Percentiles rank a stretch among this genome's conserved stretches.
These are phyloP conservation scores for Nicotiana attenuata DNA, from an alignment of 257 asterid genomes.

Conservation along the genomic window DNA sequence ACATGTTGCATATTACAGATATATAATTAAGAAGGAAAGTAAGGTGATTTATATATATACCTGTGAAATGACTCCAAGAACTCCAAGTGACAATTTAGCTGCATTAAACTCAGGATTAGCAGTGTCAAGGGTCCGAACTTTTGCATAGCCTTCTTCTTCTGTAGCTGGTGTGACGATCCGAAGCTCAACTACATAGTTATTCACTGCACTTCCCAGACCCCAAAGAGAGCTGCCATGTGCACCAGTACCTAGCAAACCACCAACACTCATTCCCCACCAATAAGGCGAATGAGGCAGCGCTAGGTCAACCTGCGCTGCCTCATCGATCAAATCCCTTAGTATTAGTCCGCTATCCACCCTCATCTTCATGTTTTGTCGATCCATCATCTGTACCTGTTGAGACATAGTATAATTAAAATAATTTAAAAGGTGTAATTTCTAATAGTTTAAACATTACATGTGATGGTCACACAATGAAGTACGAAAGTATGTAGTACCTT, in stretches of 20 bases:
- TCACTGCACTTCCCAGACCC: conserved; percentile 65
- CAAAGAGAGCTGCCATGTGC: conserved; percentile 76
- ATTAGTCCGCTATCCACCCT: conserved; percentile 64
- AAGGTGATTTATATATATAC: conserved; percentile 13
- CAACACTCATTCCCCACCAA: conserved; percentile 77
- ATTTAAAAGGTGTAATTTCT: too few relatives aligned
- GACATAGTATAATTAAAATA: too few relatives aligned
- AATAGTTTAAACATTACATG: too few relatives aligned
- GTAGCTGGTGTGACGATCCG: conserved; percentile 45
- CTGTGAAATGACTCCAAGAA: conserved; percentile 72
- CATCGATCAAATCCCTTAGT: conserved; percentile 37
- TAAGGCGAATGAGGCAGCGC: conserved; percentile 60
- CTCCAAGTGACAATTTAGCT: conserved; percentile 61
- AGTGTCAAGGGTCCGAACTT: conserved; percentile 23
- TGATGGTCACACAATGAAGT: too few relatives aligned
- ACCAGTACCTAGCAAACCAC: conserved; percentile 67
- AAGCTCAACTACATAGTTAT: conserved; percentile 39
- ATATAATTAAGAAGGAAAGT: too few relatives aligned
- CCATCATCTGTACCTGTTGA: conserved; percentile 9
- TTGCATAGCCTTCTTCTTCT: conserved; percentile 37
- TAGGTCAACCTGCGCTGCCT: conserved; percentile 34
- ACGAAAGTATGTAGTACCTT: not conserved
- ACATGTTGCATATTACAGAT: too few relatives aligned
- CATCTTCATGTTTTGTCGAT: conserved; percentile 30
- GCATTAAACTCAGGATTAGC: conserved; percentile 55